Evolutionary conservation across 768 basidiomycete species (phyloP).

Genomic region (Pleurotus sapidus): DNA sequence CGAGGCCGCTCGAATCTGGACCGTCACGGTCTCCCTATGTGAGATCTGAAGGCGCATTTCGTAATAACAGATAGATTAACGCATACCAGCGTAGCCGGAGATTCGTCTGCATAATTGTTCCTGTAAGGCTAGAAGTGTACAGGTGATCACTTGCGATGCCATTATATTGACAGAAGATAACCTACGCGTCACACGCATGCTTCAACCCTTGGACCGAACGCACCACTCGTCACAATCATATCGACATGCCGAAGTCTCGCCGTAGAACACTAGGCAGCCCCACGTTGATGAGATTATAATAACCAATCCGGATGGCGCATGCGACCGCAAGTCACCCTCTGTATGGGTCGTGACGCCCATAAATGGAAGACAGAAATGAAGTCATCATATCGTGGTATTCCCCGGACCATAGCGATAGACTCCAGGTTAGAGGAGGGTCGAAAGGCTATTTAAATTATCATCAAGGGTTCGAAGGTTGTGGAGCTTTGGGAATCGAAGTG

Average conservation of each 20-base stretch:
- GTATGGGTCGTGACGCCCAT: not conserved
- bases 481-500: not conserved
- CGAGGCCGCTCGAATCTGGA: not conserved
- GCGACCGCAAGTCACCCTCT: not conserved
- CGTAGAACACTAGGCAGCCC: not conserved
- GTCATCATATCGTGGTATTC: not conserved
- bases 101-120: not conserved
- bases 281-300: slow-evolving; percentile 6
- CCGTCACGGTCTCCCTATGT: not conserved
- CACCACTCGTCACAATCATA: not conserved
- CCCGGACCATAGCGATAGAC: slow-evolving; percentile 5
- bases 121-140: not conserved
- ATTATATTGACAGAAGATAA: not conserved
- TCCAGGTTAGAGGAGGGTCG: not conserved
- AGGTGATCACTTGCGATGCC: not conserved
- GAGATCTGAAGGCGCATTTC: not conserved
- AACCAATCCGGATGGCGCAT: slow-evolving; percentile 3
- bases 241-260: slow-evolving; percentile 5
- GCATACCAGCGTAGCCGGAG: not conserved
- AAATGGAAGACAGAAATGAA: not conserved
- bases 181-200: not conserved
- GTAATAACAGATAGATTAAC: not conserved
- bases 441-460: not conserved
- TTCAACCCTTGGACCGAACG: slow-evolving; percentile 2
- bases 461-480: not conserved